phyloP scores from a whole-genome alignment of 768 basidiomycete species.

The Fistulinella prunicolor region DNA sequence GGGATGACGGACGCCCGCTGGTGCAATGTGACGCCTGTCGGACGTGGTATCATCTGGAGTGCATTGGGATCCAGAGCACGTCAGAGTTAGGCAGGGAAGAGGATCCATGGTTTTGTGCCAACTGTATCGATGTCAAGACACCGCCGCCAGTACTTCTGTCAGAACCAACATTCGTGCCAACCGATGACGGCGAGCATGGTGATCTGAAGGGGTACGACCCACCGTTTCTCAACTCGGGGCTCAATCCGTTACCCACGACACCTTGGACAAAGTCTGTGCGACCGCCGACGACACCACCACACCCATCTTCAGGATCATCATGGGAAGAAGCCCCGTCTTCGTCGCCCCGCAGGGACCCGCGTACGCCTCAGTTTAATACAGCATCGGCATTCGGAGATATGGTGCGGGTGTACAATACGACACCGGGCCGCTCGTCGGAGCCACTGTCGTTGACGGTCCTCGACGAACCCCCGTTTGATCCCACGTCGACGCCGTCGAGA shows the following conservation, averaged over 20 bases:
- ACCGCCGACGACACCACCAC: conserved; percentile 51
- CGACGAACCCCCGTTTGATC: conserved; percentile 68
- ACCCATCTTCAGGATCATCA: conserved; percentile 38
- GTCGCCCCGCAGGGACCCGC: conserved; percentile 50
- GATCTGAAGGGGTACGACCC: conserved; percentile 46
- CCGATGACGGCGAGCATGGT: conserved; percentile 44
- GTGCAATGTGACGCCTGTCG: conserved; percentile 82
- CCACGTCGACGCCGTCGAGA: conserved; percentile 77
- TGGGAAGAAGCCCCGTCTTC: conserved; percentile 43
- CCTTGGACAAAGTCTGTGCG: conserved; percentile 41
- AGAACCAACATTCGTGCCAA: conserved; percentile 71
- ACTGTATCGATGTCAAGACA: conserved; percentile 45
- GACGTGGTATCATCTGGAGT: conserved; percentile 80
- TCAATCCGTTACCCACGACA: conserved; percentile 55
- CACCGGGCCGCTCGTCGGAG: conserved; percentile 39
- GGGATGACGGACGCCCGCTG: conserved; percentile 68
- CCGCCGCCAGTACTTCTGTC: conserved; percentile 37
- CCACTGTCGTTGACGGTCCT: conserved; percentile 17
- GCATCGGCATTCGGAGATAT: conserved; percentile 32
- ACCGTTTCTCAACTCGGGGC: conserved; percentile 52
- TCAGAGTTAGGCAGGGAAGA: conserved; percentile 70
- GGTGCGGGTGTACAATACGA: conserved; percentile 38
- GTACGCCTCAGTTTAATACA: conserved; percentile 47
- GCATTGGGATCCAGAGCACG: conserved; percentile 67
- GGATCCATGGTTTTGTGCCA: conserved; percentile 75